These are phyloP conservation scores for Amborella trichopoda DNA, from an alignment of 164 flowering plant species.

Conservation along the genomic window DNA sequence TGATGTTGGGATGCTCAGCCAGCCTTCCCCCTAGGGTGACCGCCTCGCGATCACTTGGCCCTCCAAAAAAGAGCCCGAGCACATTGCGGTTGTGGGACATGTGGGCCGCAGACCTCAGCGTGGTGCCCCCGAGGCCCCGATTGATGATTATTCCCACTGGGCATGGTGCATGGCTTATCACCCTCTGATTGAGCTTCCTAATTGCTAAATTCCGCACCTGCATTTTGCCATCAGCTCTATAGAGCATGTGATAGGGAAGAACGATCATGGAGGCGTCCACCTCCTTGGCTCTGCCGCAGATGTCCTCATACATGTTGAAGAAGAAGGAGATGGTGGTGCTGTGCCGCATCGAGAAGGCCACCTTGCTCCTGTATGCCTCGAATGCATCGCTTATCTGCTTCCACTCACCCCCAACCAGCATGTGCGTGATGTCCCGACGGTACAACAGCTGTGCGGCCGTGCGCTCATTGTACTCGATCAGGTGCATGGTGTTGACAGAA, in stretches of 20 bases:
- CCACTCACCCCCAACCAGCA: conserved; percentile 46
- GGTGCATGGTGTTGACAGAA: conserved; percentile 43
- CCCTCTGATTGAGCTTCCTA: conserved; percentile 45
- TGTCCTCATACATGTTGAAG: conserved; percentile 37
- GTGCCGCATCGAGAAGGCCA: conserved; percentile 23
- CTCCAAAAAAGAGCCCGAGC: conserved; percentile 15
- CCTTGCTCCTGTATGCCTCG: conserved; percentile 34
- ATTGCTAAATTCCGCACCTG: conserved; percentile 43
- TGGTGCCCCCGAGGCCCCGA: conserved; percentile 29
- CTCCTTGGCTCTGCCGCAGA: conserved; percentile 45
- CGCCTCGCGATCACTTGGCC: conserved; percentile 16
- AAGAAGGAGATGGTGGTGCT: conserved; percentile 30
- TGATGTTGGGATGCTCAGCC: conserved; percentile 9
- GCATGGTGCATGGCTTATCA: conserved; percentile 49
- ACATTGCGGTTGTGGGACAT: conserved; percentile 12
- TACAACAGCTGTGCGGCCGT: conserved; percentile 1
- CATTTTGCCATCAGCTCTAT: conserved; percentile 53
- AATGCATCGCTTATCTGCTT: conserved; percentile 37
- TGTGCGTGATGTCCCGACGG: conserved; percentile 16
- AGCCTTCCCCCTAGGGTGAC: conserved; percentile 8
- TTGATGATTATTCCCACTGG: conserved; percentile 54
- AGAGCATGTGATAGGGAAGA: conserved; percentile 64
- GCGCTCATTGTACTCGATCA: conserved; percentile 45
- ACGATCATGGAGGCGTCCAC: conserved; percentile 24
- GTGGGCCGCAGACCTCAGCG: conserved; percentile 2